Conservation (phyloP, 441 rosid genomes). For the Manihot esculenta region DNA sequence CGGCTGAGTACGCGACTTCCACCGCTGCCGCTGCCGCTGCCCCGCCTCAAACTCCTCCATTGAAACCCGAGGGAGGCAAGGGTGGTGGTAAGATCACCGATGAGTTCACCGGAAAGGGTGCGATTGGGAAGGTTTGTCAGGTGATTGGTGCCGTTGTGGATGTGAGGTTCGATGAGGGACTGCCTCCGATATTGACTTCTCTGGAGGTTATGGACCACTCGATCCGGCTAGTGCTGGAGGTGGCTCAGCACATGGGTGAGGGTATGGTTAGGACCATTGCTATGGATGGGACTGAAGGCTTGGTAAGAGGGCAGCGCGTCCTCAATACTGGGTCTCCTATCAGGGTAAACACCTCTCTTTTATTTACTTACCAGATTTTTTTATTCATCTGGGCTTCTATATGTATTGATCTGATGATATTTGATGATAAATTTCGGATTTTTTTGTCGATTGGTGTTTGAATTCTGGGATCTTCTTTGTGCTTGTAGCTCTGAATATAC, state of each 20-base stretch:
- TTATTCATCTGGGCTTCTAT: neutral
- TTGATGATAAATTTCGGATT: neutral
- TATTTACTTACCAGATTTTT: neutral
- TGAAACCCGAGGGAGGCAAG: slow-evolving; percentile 32
- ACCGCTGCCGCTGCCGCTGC: slow-evolving; percentile 60
- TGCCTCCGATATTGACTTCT: slow-evolving; percentile 94
- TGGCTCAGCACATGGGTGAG: slow-evolving; percentile 94
- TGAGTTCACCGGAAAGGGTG: slow-evolving; percentile 81
- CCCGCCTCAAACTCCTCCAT: slow-evolving; percentile 37
- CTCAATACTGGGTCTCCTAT: slow-evolving; percentile 95
- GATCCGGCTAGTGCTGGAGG: slow-evolving; percentile 81
- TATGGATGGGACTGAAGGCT: slow-evolving; percentile 95
- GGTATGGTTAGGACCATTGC: slow-evolving; percentile 80
- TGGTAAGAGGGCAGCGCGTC: slow-evolving; percentile 79
- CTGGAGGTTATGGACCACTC: slow-evolving; percentile 79
- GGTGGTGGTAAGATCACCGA: slow-evolving; percentile 59
- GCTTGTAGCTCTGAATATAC: slow-evolving; percentile 16
- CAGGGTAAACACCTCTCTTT: slow-evolving; percentile 33
- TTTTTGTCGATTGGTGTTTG: neutral
- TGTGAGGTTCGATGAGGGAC: slow-evolving; percentile 79
- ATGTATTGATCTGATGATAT: slow-evolving; percentile 6
- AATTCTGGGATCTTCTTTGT: neutral
- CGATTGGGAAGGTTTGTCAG: slow-evolving; percentile 90
- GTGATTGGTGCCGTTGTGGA: slow-evolving; percentile 96
- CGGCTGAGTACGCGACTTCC: slow-evolving; percentile 68